Percentiles rank a stretch among this genome's conserved stretches.
Evolutionary conservation across 495 filamentous ascomycete genomes (phyloP).

Genomic region (Beverwykella pulmonaria): DNA sequence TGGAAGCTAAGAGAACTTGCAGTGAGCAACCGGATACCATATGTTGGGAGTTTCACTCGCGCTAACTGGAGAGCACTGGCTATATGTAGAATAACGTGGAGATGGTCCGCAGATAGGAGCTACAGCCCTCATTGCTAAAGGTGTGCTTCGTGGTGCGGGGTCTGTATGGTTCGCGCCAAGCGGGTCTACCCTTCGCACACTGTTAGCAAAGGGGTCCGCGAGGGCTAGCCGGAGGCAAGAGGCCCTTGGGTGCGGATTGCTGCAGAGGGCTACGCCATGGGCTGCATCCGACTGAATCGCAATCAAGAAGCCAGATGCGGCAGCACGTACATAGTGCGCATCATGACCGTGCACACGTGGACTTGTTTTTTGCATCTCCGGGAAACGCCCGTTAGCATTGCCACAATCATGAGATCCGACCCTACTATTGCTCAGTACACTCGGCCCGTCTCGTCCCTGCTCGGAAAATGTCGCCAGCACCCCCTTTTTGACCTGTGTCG

Average conservation of each 20-base stretch:
- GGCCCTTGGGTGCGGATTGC: neutral
- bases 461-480: neutral
- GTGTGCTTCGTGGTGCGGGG: slow-evolving; percentile 8
- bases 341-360: slow-evolving; percentile 4
- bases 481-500: slow-evolving; percentile 5
- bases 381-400: slow-evolving; percentile 17
- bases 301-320: neutral
- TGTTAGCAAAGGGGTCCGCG: slow-evolving; percentile 6
- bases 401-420: slow-evolving; percentile 1
- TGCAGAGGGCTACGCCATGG: neutral
- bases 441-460: slow-evolving; percentile 12
- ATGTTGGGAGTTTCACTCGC: neutral
- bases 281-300: slow-evolving; percentile 14
- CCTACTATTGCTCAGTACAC: neutral
- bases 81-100: slow-evolving; percentile 23
- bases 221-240: no score
- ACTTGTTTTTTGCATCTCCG: neutral
- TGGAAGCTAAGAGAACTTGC: neutral
- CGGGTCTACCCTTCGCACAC: slow-evolving; percentile 1
- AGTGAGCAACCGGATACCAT: neutral
- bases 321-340: slow-evolving; percentile 8
- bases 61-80: neutral
- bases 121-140: neutral
- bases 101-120: neutral
- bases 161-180: slow-evolving; percentile 26